Base-by-base conservation (phyloP, 2,329 filamentous ascomycete genomes). In the Cladophialophora yegresii region DNA sequence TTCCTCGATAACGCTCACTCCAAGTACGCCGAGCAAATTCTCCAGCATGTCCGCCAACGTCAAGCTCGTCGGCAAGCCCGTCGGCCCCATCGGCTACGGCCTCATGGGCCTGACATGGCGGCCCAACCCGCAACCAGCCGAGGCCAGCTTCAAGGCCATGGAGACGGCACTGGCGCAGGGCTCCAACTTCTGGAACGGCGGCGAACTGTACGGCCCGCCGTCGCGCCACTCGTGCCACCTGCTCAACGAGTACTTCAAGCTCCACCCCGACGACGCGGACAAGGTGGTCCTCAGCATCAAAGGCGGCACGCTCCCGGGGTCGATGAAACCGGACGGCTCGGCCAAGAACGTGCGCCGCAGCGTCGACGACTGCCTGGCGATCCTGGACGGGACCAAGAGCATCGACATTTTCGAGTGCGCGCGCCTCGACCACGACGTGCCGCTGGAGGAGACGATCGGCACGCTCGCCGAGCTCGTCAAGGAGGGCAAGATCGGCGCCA, bases 241-340 rank as follows among this genome's bases (percentile, higher is more conserved):
- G 9, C 75, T 90, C 32, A 81, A 84, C 65, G 78, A 80, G 28
- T 90, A 89, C 76, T 88, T 90, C 72, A 80, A 80, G 33, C 81
- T 82, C 65, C 84, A 89, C 72, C 87, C 88, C 1, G 84, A 87
- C 66, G 84, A 89, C 67, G 85, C 86, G 7, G 78, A 82, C 56
- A 85, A 86, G 71, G 80, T 89, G 9, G 80, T 87, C 10, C 75
- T 90, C 54, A 82, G 81, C 70, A 81, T 90, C 72, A 90, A 90
- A 76, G 87, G 87, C 30, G 84, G 80, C 7, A 43, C 79, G 33
- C 73, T 81, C 50, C 64, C 75, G 1, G 68, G 72, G 5, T 74
- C 69, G 8, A 69, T 79, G 43, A 61, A 58, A 1, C 79, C 82
- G 0, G 82, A 87, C 70, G 82, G 84, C 22, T 83, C 81, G 3